These are phyloP conservation scores for Suillus paluster DNA, from an alignment of 768 basidiomycete species.

Conservation along the genomic window DNA sequence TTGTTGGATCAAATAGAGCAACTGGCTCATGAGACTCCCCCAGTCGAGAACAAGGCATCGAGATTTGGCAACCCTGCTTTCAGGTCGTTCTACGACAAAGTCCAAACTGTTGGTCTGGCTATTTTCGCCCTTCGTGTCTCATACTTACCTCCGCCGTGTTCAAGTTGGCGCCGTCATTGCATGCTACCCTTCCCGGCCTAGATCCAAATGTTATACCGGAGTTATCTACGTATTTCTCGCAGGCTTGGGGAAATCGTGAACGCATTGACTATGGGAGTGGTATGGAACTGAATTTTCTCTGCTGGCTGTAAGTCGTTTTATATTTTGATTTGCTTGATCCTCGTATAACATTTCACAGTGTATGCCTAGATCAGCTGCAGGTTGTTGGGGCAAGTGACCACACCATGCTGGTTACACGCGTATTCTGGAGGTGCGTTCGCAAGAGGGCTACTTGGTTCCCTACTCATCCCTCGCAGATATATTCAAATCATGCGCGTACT, in stretches of 20 bases:
- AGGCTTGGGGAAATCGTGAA: constrained; percentile 89
- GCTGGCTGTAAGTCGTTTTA: constrained; percentile 79
- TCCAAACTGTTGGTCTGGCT: constrained; percentile 57
- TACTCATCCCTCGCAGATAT: constrained; percentile 48
- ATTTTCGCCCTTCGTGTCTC: background rate
- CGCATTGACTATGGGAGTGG: constrained; percentile 99
- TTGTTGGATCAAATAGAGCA: constrained; percentile 71
- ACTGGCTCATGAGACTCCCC: constrained; percentile 72
- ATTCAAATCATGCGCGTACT: constrained; percentile 81
- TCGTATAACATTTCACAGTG: constrained; percentile 46
- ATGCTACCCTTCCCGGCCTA: constrained; percentile 59
- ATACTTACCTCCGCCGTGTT: constrained; percentile 4
- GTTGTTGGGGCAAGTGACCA: constrained; percentile 69
- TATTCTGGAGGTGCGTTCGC: constrained; percentile 81
- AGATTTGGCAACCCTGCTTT: constrained; percentile 99
- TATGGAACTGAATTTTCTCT: constrained; percentile 97
- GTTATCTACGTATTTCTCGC: constrained; percentile 78
- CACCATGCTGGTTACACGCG: constrained; percentile 72
- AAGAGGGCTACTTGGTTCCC: background rate
- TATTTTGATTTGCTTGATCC: background rate
- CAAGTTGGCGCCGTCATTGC: constrained; percentile 61
- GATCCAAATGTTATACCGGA: constrained; percentile 65
- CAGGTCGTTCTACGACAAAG: constrained; percentile 84
- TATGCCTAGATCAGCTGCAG: constrained; percentile 78
- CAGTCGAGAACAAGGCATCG: constrained; percentile 88